These are phyloP conservation scores for Phoma sp. DNA, from an alignment of 2,329 filamentous ascomycete genomes.

Conservation along the genomic window DNA sequence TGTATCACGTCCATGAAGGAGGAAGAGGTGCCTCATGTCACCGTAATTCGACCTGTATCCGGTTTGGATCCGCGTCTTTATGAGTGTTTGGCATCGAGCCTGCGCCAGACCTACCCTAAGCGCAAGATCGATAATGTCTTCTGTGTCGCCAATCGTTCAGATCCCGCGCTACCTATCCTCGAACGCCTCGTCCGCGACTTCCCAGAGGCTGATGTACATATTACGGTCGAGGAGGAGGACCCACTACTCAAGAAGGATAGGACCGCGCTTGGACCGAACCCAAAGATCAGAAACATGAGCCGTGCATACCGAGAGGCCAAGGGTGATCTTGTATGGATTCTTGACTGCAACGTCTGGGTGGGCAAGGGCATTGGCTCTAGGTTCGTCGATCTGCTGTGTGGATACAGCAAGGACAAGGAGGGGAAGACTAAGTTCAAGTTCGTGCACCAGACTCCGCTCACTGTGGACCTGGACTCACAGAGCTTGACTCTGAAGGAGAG, in stretches of 20 bases:
- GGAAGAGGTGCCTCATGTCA: conserved; percentile 75
- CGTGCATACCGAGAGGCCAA: conserved; percentile 85
- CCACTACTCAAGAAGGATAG: conserved; percentile 65
- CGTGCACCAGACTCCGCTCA: conserved; percentile 90
- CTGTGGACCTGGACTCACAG: conserved; percentile 68
- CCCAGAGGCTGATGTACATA: conserved; percentile 70
- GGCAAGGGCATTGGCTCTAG: conserved; percentile 77
- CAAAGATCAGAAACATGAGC: conserved; percentile 98
- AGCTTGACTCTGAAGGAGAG: conserved; percentile 37
- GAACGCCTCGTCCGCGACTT: conserved; percentile 75
- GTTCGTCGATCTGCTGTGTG: conserved; percentile 88
- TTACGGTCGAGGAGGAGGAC: conserved; percentile 85
- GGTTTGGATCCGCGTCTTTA: conserved; percentile 89
- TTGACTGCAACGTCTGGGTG: conserved; percentile 97
- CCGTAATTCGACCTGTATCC: conserved; percentile 91
- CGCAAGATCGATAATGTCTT: conserved; percentile 80
- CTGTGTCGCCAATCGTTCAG: conserved; percentile 76
- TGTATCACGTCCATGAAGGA: conserved; percentile 47
- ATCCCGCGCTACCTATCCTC: conserved; percentile 79
- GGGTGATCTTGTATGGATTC: conserved; percentile 89
- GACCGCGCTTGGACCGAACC: conserved; percentile 81
- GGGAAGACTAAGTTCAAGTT: conserved; percentile 72
- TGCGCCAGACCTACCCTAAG: conserved; percentile 79
- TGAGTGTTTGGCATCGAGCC: conserved; percentile 87
- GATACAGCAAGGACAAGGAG: conserved; percentile 57